phyloP scores from a whole-genome alignment of 2,329 filamentous ascomycete species.

The Paecilomyces sp. region DNA sequence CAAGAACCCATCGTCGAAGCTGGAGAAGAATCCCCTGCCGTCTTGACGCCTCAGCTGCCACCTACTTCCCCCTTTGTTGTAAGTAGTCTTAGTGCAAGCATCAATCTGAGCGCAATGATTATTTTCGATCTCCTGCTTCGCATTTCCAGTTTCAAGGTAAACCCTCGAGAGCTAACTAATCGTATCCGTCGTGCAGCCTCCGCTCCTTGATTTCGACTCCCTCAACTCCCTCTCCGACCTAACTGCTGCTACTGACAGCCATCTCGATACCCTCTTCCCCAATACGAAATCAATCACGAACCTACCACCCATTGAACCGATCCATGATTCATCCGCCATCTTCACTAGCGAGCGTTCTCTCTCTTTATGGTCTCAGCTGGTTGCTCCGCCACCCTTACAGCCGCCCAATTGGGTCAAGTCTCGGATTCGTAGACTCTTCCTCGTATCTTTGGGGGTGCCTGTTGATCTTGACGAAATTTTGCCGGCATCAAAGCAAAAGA shows the following conservation, averaged over 20 bases:
- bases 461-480: constrained; percentile 97
- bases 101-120: constrained; percentile 6
- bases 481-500: constrained; percentile 95
- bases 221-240: constrained; percentile 41
- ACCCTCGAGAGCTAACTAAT: background rate
- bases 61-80: constrained; percentile 35
- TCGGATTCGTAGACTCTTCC: constrained; percentile 85
- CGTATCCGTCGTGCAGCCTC: constrained; percentile 17
- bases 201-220: constrained; percentile 47
- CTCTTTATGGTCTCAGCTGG: constrained; percentile 92
- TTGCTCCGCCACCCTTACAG: constrained; percentile 87
- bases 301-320: constrained; percentile 30
- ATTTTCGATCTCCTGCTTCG: background rate
- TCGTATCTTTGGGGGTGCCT: constrained; percentile 91
- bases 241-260: constrained; percentile 26
- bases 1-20: constrained; percentile 38
- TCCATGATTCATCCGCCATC: constrained; percentile 45
- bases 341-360: constrained; percentile 81
- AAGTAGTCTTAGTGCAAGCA: constrained; percentile 24
- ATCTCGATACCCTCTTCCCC: constrained; percentile 40
- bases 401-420: constrained; percentile 98
- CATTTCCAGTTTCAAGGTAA: background rate
- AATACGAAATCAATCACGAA: constrained; percentile 27
- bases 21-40: constrained; percentile 12
- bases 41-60: constrained; percentile 15